Percentiles rank a stretch among this genome's conserved stretches.
These are phyloP conservation scores for Microsporum ferrugineum DNA, from an alignment of 2,329 filamentous ascomycete species.

Conservation along the genomic window DNA sequence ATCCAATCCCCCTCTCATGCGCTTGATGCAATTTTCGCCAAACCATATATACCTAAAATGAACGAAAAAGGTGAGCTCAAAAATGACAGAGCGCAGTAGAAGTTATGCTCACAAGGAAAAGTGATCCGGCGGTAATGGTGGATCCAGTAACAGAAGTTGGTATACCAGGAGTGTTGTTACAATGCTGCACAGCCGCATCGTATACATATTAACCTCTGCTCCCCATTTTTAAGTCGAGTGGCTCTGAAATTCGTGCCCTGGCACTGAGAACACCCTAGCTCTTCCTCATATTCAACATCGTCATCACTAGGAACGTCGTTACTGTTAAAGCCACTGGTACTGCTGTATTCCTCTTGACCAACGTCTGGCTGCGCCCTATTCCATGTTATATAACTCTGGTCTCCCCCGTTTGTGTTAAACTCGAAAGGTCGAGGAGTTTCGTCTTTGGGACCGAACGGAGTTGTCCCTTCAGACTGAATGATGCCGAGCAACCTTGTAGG, in stretches of 20 bases:
- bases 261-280: constrained; percentile 49
- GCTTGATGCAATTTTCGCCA: not conserved
- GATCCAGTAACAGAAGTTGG: not conserved
- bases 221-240: constrained; percentile 42
- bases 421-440: constrained; percentile 34
- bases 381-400: constrained; percentile 45
- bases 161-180: not conserved
- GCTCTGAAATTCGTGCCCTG: constrained; percentile 52
- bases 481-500: not conserved
- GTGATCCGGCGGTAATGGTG: not conserved
- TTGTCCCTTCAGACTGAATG: not conserved
- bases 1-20: not conserved
- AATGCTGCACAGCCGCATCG: constrained; percentile 32
- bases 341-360: constrained; percentile 13
- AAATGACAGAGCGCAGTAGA: not conserved
- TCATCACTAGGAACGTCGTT: constrained; percentile 15
- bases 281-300: constrained; percentile 38
- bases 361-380: constrained; percentile 28
- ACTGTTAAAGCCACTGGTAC: constrained; percentile 11
- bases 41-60: not conserved
- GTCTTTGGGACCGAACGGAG: not conserved
- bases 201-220: constrained; percentile 51
- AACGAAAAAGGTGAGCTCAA: not conserved
- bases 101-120: not conserved
- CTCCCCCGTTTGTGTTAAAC: constrained; percentile 30